These are phyloP conservation scores for Stylosanthes scabra DNA, from an alignment of 331 rosid genomes.

Conservation along the genomic window DNA sequence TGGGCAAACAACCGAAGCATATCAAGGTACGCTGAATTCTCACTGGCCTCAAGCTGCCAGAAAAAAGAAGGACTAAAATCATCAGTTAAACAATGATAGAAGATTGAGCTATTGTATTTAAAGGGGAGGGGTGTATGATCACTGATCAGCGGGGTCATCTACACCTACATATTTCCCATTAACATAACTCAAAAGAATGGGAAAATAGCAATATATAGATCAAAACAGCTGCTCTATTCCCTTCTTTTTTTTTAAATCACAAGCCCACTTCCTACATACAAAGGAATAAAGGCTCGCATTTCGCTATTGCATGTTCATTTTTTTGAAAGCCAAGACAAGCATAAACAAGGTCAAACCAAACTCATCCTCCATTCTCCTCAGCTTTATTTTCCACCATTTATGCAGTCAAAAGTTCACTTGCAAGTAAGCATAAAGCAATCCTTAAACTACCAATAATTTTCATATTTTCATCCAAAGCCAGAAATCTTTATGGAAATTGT, in stretches of 20 bases:
- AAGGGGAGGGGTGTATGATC: not conserved
- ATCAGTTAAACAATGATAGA: slow-evolving; percentile 24
- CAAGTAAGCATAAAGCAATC: not conserved
- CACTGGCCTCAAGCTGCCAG: slow-evolving; percentile 78
- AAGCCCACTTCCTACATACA: not conserved
- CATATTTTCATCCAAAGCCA: too few species aligned
- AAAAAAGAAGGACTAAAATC: not conserved
- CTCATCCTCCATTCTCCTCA: not conserved
- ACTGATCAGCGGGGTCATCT: not conserved
- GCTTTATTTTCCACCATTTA: not conserved
- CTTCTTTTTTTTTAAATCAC: not conserved
- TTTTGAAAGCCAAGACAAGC: not conserved
- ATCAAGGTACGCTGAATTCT: slow-evolving; percentile 67
- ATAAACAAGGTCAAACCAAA: not conserved
- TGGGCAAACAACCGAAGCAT: slow-evolving; percentile 85
- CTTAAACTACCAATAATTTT: not conserved
- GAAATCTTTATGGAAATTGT: too few species aligned
- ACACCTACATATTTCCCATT: not conserved
- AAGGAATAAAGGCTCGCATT: not conserved
- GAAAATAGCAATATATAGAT: not conserved
- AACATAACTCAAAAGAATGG: not conserved
- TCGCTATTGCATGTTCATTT: not conserved
- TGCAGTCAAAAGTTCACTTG: not conserved
- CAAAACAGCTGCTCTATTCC: not conserved
- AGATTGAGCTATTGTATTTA: not conserved